A percentile compares a stretch with the other conserved stretches of the same genome.
These are phyloP conservation scores for Yueomyces sp. DNA, from an alignment of 1,139 yeast species.

Conservation along the genomic window DNA sequence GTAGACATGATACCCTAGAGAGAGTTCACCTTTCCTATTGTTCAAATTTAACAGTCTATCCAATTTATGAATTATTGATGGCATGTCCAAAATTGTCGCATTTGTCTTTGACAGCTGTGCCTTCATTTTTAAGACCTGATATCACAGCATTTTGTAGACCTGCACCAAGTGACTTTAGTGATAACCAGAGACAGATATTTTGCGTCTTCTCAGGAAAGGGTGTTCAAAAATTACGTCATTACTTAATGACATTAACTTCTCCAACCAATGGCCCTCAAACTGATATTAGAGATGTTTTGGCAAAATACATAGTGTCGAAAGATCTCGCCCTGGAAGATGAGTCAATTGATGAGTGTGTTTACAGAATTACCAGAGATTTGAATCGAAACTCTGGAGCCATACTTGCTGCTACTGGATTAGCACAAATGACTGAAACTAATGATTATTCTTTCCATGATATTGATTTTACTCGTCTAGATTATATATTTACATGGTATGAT, in stretches of 20 bases:
- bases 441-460: conserved; percentile 22
- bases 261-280: conserved; percentile 25
- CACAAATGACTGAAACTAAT: conserved; percentile 20
- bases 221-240: conserved; percentile 57
- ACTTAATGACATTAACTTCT: conserved; percentile 33
- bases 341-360: conserved; percentile 17
- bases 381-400: conserved; percentile 25
- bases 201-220: conserved; percentile 94
- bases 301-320: conserved; percentile 19
- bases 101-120: conserved; percentile 77
- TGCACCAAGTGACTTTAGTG: conserved; percentile 91
- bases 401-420: conserved; percentile 23
- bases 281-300: conserved; percentile 20
- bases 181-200: conserved; percentile 72
- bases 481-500: conserved; percentile 17
- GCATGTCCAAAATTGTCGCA: conserved; percentile 83
- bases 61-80: conserved; percentile 59
- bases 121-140: conserved; percentile 76
- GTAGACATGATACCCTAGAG: conserved; percentile 66
- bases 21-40: conserved; percentile 91
- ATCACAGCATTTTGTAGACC: conserved; percentile 80
- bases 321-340: conserved; percentile 17
- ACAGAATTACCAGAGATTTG: conserved; percentile 17
- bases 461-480: conserved; percentile 21
- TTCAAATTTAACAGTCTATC: conserved; percentile 60